These are phyloP conservation scores for Malassezia japonica DNA, from an alignment of 1,284 basidiomycete genomes.

Conservation along the genomic window DNA sequence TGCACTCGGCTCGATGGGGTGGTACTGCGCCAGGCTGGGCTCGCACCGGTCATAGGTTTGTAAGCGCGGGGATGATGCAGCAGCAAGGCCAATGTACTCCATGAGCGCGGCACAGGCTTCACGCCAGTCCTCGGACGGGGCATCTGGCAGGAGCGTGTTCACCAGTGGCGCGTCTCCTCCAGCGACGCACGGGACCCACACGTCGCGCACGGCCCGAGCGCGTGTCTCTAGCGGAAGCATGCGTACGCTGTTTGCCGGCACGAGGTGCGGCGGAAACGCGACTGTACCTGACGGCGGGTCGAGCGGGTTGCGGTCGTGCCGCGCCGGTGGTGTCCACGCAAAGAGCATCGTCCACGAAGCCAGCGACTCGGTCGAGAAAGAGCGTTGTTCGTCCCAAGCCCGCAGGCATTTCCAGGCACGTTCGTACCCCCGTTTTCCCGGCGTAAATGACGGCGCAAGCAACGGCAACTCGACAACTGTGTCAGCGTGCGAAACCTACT, in stretches of 20 bases:
- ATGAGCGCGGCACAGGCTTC: background rate
- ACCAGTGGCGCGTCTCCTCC: background rate
- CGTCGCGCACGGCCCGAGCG: background rate
- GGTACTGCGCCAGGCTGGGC: slow-evolving; percentile 1
- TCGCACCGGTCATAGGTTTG: slow-evolving; percentile 13
- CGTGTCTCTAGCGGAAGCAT: background rate
- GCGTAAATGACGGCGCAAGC: slow-evolving; percentile 33
- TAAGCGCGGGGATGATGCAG: slow-evolving; percentile 4
- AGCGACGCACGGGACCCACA: slow-evolving; percentile 3
- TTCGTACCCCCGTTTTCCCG: slow-evolving; percentile 37
- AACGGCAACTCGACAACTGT: slow-evolving; percentile 33
- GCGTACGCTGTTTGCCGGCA: background rate
- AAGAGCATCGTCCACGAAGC: slow-evolving; percentile 9
- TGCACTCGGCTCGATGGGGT: background rate
- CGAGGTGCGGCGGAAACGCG: background rate
- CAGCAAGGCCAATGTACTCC: slow-evolving; percentile 8
- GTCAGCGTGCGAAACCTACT: background rate
- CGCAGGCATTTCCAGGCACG: slow-evolving; percentile 25
- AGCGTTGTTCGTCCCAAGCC: slow-evolving; percentile 26
- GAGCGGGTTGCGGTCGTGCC: too few species aligned
- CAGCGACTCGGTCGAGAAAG: too few species aligned
- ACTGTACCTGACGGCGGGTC: background rate
- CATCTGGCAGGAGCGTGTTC: background rate
- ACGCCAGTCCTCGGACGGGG: background rate
- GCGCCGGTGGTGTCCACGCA: background rate